Base-by-base conservation (phyloP, 805 yeast species). In the Saturnispora saitoi region DNA sequence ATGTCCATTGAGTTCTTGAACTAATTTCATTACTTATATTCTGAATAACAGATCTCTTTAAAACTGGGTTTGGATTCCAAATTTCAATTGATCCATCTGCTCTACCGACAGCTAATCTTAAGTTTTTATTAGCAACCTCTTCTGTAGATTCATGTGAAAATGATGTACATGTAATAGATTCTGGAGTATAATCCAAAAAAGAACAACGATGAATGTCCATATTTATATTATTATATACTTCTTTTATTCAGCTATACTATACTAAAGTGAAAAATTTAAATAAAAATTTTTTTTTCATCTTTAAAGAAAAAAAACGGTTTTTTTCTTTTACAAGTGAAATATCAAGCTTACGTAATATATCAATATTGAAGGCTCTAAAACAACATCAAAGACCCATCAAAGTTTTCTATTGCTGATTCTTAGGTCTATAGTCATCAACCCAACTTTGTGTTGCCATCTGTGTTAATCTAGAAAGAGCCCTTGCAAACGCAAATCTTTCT, bases 371-470 rank as follows among this genome's bases (percentile, higher is more conserved):
- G 32, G 11, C 9, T 24, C 8, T 9, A 24, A 24, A 24, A 24
- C 28, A 24, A 9, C 28, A 24, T 24, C 8, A 24, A 9, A 24
- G 28, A 24, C 28, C 28, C 8, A 6, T 9, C 9, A 24, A 24
- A 8, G 4, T 34, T 12, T 32, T 19, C 14, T 29, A 28, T 19
- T 41, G 26, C 11, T 41, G 22, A 42, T 9, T 43, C 37, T 49
- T 48, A 19, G 47, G 49, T 36, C 46, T 52, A 19, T 50, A 60
- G 42, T 54, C 56, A 43, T 83, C 88, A 6, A 87, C 81, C 99
- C 99, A 91, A 46, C 85, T 95, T 24, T 81, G 82, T 4, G 95
- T 84, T 55, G 95, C 83, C 97, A 91, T 91, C 57, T 91, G 98
- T 39, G 90, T 77, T 55, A 93, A 72, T 62, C 99, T 79, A 57